Percentiles rank a stretch among this genome's conserved stretches.
These are phyloP conservation scores for Nitzschia inconspicua DNA, from an alignment of 108 stramenopile genomes.

Conservation along the genomic window DNA sequence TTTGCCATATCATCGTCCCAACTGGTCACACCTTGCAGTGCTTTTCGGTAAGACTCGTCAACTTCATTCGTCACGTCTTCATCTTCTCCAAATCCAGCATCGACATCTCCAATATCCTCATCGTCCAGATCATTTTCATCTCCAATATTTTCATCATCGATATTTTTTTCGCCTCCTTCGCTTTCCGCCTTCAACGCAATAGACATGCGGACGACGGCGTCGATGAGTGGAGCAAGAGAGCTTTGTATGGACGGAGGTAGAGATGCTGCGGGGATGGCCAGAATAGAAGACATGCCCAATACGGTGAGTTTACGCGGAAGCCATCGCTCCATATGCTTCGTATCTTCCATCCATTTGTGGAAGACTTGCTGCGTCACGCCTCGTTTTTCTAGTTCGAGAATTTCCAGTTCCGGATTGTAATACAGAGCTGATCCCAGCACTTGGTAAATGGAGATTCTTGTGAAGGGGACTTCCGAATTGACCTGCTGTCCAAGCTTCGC, in stretches of 20 bases:
- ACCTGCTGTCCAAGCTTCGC: constrained; percentile 84
- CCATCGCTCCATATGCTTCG: constrained; percentile 56
- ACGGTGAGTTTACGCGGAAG: constrained; percentile 78
- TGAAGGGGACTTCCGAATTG: constrained; percentile 58
- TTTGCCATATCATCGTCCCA: constrained; percentile 78
- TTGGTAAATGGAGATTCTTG: constrained; percentile 78
- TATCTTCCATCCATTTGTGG: constrained; percentile 75
- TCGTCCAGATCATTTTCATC: constrained; percentile 37
- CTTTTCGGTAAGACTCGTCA: constrained; percentile 81
- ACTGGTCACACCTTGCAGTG: constrained; percentile 64
- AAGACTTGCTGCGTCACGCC: constrained; percentile 82
- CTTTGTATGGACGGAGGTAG: constrained; percentile 58
- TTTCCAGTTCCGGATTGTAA: constrained; percentile 84
- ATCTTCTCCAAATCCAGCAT: constrained; percentile 80
- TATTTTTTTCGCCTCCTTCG: constrained; percentile 49
- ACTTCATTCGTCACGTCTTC: constrained; percentile 81
- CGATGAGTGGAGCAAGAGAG: constrained; percentile 69
- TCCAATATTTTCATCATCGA: constrained; percentile 39
- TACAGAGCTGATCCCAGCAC: constrained; percentile 84
- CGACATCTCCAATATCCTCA: constrained; percentile 50
- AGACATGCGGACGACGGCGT: constrained; percentile 48
- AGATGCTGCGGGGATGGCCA: constrained; percentile 57
- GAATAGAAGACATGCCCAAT: constrained; percentile 67
- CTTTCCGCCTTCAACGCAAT: constrained; percentile 71
- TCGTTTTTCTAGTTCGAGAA: constrained; percentile 84